Base-by-base conservation (phyloP, 2,329 filamentous ascomycete species). In the Coniosporium tulheliwenetii region DNA sequence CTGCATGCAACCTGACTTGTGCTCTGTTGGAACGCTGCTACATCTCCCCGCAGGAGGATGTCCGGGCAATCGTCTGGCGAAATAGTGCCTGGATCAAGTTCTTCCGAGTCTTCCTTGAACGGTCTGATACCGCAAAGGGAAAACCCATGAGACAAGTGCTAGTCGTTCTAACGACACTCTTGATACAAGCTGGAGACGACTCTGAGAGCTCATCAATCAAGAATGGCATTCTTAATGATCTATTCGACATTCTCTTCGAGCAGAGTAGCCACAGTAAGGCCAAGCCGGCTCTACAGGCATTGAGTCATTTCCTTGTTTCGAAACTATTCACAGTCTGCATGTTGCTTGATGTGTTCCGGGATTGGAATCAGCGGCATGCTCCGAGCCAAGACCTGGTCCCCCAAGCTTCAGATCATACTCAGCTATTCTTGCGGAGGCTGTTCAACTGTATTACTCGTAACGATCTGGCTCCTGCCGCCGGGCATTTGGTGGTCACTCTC, bases 381-480 rank as follows among this genome's bases (percentile, higher is more conserved):
- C 19, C 7, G 19, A 26, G 19, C 19, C 3, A 26, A 26, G 19
- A 26, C 19, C 19, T 3, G 19, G 19, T 26, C 19, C 19, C 19
- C 19, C 4, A 26, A 26, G 3, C 19, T 26, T 26, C 7, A 26
- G 19, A 26, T 26, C 19, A 26, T 26, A 26, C 19, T 26, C 19
- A 26, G 19, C 19, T 26, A 7, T 26, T 37, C 45, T 45, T 59
- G 54, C 44, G 46, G 15, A 38, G 41, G 36, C 33, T 43, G 3
- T 41, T 45, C 38, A 30, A 36, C n/a, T 45, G 41, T 40, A 36
- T 44, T 36, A 29, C 37, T 9, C 37, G 32, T 19, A 14, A 48
- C 10, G 58, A 61, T 31, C 53, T 56, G 34, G 53, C 52, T 12
- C 54, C 58, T 3, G 51, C 52, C 10, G 49, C 56, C 15, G 49